Evolutionary conservation across 768 basidiomycete genomes (phyloP).

Genomic region (Leccinellum albellum): DNA sequence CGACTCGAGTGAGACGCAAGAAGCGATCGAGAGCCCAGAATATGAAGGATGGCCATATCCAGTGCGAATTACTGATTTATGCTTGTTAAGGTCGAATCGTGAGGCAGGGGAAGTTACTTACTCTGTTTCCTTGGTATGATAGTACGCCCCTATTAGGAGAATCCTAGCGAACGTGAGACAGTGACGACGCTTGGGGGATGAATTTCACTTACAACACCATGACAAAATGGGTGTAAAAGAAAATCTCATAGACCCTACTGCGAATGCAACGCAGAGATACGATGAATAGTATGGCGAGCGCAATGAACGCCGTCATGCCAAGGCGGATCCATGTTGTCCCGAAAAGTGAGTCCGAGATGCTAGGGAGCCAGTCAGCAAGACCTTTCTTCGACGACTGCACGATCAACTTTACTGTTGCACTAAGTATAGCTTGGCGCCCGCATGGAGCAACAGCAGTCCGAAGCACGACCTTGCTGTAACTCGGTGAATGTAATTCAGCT

Average conservation of each 20-base stretch:
- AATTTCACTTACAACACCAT: conserved; percentile 36
- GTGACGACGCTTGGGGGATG: rapidly evolving
- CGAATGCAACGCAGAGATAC: conserved; percentile 51
- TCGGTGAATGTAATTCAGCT: conserved; percentile 46
- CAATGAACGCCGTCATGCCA: conserved; percentile 35
- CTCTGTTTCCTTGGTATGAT: conserved; percentile 32
- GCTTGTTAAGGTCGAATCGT: not conserved
- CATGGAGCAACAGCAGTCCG: conserved; percentile 49
- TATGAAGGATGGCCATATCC: conserved; percentile 32
- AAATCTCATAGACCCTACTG: conserved; percentile 46
- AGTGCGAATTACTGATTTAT: conserved; percentile 14
- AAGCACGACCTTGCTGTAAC: conserved; percentile 45
- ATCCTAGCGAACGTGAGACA: conserved; percentile 18
- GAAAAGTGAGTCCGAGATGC: too few relatives aligned
- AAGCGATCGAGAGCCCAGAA: conserved; percentile 45
- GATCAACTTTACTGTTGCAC: conserved; percentile 6
- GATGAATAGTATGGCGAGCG: conserved; percentile 41
- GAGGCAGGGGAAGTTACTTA: conserved; percentile 5
- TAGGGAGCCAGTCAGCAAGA: not conserved
- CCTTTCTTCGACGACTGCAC: not conserved
- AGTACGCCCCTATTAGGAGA: conserved; percentile 39
- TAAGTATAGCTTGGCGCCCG: conserved; percentile 25
- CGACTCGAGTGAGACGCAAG: conserved; percentile 44
- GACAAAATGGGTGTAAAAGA: conserved; percentile 47
- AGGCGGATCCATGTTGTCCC: conserved; percentile 20